A percentile compares a stretch with the other conserved stretches of the same genome.
These are phyloP conservation scores for Aspergillus tubingensis DNA, from an alignment of 2,329 filamentous ascomycete genomes.

Conservation along the genomic window DNA sequence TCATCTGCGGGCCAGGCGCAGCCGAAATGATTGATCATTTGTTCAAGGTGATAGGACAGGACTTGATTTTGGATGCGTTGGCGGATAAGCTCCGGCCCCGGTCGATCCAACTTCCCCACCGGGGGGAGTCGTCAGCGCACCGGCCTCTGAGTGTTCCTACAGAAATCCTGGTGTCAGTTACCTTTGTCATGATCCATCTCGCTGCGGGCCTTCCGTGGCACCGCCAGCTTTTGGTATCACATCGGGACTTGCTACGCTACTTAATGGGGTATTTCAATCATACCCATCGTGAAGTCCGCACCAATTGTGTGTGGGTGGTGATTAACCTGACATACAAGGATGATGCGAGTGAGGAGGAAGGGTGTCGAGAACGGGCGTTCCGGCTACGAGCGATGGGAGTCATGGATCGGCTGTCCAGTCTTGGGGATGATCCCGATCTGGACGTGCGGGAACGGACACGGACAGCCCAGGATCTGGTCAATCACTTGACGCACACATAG, in stretches of 20 bases:
- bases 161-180: conserved; percentile 75
- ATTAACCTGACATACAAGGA: conserved; percentile 86
- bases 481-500: conserved; percentile 25
- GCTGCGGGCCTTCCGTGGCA: conserved; percentile 79
- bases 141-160: conserved; percentile 38
- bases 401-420: conserved; percentile 62
- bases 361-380: conserved; percentile 65
- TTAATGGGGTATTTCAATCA: conserved; percentile 74
- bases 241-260: conserved; percentile 72
- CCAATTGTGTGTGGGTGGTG: conserved; percentile 78
- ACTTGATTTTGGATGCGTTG: conserved; percentile 78
- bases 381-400: conserved; percentile 74
- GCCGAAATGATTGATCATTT: conserved; percentile 81
- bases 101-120: conserved; percentile 34
- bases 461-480: conserved; percentile 73
- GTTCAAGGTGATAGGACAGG: conserved; percentile 72
- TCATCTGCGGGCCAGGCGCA: conserved; percentile 68
- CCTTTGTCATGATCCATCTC: conserved; percentile 84
- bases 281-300: conserved; percentile 71
- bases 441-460: conserved; percentile 85
- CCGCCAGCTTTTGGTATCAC: conserved; percentile 73
- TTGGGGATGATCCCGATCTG: conserved; percentile 71
- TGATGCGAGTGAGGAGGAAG: conserved; percentile 65
- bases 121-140: conserved; percentile 33
- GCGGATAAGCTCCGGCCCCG: conserved; percentile 70